A percentile compares a stretch with the other conserved stretches of the same genome.
Conservation (phyloP, 495 filamentous ascomycete genomes). For the Trichoderma orchidacearum region DNA sequence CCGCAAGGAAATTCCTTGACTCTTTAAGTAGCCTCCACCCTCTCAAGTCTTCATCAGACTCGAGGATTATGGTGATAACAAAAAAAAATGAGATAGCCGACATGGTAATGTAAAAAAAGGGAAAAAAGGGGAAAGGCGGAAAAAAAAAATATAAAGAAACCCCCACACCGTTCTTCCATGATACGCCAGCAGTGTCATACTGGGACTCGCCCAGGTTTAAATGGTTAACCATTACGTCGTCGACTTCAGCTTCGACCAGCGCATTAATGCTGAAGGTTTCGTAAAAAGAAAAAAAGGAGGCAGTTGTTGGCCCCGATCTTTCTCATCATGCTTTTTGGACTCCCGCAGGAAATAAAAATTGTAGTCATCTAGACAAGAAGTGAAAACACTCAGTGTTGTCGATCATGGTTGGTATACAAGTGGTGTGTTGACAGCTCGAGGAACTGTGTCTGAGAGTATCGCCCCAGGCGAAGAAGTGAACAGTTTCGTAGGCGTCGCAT, state of each 20-base stretch:
- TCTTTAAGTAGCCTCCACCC: background rate
- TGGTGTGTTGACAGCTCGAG: background rate
- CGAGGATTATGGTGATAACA: background rate
- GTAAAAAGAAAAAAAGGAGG: background rate
- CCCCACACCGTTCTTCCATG: background rate
- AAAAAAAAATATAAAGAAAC: no score
- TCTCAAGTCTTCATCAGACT: background rate
- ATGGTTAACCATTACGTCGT: background rate
- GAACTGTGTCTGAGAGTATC: background rate
- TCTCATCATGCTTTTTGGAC: background rate
- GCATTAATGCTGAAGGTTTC: constrained; percentile 1
- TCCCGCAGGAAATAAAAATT: background rate
- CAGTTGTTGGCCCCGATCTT: background rate
- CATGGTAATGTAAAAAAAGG: background rate
- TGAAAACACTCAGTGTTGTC: background rate
- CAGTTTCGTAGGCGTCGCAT: background rate
- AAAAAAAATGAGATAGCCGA: background rate
- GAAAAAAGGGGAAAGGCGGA: background rate
- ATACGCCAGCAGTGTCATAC: background rate
- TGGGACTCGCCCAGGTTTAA: background rate
- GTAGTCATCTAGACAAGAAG: background rate
- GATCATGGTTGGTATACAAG: background rate
- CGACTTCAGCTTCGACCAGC: background rate
- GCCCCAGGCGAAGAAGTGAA: background rate
- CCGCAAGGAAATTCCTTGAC: background rate